Percentiles rank a stretch among this genome's conserved stretches.
These are phyloP conservation scores for Cenchrus fungigraminus DNA, from an alignment of 176 grass and related monocot species.

Conservation along the genomic window DNA sequence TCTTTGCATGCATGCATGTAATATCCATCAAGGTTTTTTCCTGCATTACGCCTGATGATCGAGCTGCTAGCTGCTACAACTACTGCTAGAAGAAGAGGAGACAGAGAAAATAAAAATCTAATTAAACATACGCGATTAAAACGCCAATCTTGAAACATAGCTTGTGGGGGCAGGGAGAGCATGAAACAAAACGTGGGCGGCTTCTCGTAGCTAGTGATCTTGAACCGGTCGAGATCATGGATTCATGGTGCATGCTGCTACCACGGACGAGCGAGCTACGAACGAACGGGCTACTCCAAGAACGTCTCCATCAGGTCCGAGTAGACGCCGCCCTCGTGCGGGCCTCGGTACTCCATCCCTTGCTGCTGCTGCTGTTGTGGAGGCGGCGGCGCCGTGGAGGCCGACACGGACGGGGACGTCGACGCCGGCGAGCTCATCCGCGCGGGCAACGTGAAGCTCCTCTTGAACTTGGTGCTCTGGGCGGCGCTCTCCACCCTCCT, in stretches of 20 bases:
- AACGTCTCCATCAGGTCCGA: conserved; percentile 97
- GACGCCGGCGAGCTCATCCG: conserved; percentile 69
- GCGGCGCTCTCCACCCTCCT: conserved; percentile 67
- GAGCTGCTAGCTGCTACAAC: neutral
- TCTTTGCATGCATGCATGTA: conserved; percentile 55
- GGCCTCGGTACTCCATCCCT: conserved; percentile 81
- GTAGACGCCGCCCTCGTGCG: conserved; percentile 80
- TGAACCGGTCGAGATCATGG: neutral
- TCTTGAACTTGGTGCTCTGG: conserved; percentile 86
- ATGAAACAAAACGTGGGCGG: conserved; percentile 18
- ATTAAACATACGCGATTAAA: conserved; percentile 46
- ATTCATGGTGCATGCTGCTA: neutral
- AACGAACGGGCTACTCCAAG: conserved; percentile 59
- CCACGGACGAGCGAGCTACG: neutral
- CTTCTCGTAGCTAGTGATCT: neutral
- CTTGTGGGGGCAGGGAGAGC: conserved; percentile 24
- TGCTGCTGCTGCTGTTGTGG: conserved; percentile 45
- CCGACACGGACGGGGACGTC: conserved; percentile 59
- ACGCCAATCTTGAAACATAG: conserved; percentile 60
- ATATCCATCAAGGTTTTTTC: conserved; percentile 30
- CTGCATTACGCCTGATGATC: neutral
- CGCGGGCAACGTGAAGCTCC: conserved; percentile 92
- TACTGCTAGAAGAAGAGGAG: neutral
- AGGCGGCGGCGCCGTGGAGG: conserved; percentile 34
- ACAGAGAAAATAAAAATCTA: conserved; percentile 20